A percentile compares a stretch with the other conserved stretches of the same genome.
These are phyloP conservation scores for Harringtonia aguacate DNA, from an alignment of 2,329 filamentous ascomycete species.

Conservation along the genomic window DNA sequence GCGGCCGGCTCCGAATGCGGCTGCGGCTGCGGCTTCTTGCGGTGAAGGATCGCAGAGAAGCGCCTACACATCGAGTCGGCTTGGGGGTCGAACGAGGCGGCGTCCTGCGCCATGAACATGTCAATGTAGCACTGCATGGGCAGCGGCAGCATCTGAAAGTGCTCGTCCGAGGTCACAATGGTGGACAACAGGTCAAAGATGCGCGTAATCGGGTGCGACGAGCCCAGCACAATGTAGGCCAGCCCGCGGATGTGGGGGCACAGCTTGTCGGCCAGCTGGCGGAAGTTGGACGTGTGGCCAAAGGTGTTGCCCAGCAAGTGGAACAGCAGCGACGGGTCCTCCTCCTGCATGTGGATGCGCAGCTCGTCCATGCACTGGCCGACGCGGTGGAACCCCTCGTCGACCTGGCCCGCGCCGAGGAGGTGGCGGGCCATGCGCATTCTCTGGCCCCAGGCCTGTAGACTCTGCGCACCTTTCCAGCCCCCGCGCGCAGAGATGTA, in stretches of 20 bases:
- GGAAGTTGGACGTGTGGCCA: constrained; percentile 4
- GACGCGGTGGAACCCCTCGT: constrained; percentile 12
- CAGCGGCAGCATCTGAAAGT: constrained; percentile 4
- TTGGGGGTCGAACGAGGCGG: background rate
- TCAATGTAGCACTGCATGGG: constrained; percentile 6
- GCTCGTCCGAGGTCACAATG: constrained; percentile 4
- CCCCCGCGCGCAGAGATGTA: constrained; percentile 4
- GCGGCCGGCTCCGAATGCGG: background rate
- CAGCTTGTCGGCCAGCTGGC: constrained; percentile 2
- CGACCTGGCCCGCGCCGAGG: constrained; percentile 10
- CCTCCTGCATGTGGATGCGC: constrained; percentile 12
- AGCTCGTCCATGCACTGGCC: constrained; percentile 15
- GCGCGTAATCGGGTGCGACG: constrained; percentile 7
- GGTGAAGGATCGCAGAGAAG: constrained; percentile 1
- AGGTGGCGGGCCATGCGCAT: constrained; percentile 12
- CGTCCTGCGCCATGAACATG: constrained; percentile 4
- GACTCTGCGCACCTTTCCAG: constrained; percentile 6
- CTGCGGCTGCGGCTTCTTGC: background rate
- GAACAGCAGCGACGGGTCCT: constrained; percentile 15
- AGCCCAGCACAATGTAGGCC: constrained; percentile 8
- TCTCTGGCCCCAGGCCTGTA: constrained; percentile 13
- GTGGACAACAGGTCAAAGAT: constrained; percentile 2
- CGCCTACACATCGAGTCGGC: background rate
- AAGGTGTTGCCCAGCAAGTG: constrained; percentile 11
- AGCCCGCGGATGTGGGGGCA: constrained; percentile 7